A percentile compares a stretch with the other conserved stretches of the same genome.
phyloP scores from a whole-genome alignment of 257 asterid species.

The Solanum sitiens region DNA sequence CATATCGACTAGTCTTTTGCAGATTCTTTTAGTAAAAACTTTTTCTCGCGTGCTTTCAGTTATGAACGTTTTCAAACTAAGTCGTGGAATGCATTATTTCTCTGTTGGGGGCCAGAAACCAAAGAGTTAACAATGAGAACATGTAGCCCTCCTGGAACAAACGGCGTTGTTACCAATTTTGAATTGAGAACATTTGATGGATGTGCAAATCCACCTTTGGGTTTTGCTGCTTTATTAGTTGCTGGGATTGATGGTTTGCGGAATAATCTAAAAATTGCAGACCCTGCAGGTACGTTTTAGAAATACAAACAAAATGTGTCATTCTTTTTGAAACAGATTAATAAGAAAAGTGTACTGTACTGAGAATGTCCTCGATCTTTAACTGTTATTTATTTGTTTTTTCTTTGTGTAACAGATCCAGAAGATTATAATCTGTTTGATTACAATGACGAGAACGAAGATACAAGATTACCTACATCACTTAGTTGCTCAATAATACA shows the following conservation, averaged over 20 bases:
- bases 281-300: slow-evolving; percentile 58
- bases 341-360: background rate
- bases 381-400: background rate
- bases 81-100: slow-evolving; percentile 90
- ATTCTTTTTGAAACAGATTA: background rate
- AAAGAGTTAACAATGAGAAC: slow-evolving; percentile 75
- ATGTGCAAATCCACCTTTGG: slow-evolving; percentile 85
- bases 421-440: background rate
- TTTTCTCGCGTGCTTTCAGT: slow-evolving; percentile 20
- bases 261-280: slow-evolving; percentile 36
- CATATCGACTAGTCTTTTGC: background rate
- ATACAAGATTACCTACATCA: background rate
- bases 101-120: slow-evolving; percentile 87
- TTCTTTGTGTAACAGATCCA: background rate
- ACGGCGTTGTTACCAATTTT: slow-evolving; percentile 73
- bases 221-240: slow-evolving; percentile 64
- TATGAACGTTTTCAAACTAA: slow-evolving; percentile 87
- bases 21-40: background rate
- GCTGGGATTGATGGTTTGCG: slow-evolving; percentile 81
- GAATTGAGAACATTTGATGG: slow-evolving; percentile 84
- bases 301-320: background rate
- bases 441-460: background rate
- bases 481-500: background rate
- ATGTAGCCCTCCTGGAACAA: slow-evolving; percentile 79
- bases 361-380: background rate